A percentile compares a stretch with the other conserved stretches of the same genome.
Evolutionary conservation across 352 stramenopile genomes (phyloP).

Genomic region (Globisporangium spiculum): DNA sequence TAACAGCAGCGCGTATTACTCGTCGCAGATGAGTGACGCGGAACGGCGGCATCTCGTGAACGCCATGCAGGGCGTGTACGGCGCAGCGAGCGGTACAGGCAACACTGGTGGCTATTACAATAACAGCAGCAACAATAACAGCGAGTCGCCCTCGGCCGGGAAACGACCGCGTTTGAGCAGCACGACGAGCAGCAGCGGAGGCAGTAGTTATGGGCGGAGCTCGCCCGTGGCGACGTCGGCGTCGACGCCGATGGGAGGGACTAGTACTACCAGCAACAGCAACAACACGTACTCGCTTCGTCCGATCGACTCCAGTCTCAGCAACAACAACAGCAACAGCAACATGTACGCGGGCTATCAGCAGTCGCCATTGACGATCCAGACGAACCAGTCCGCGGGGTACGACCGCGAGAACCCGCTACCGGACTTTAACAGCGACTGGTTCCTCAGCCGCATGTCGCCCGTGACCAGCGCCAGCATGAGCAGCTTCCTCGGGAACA

Average conservation of each 20-base stretch:
- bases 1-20: slow-evolving; percentile 12
- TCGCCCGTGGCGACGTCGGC: slow-evolving; percentile 15
- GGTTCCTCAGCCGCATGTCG: slow-evolving; percentile 29
- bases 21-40: slow-evolving; percentile 7
- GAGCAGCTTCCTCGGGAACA: slow-evolving; percentile 2
- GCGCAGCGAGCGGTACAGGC: not conserved
- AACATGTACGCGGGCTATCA: slow-evolving; percentile 23
- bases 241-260: slow-evolving; percentile 5
- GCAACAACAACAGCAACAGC: slow-evolving; percentile 17
- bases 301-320: slow-evolving; percentile 16
- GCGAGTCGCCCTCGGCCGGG: slow-evolving; percentile 15
- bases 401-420: slow-evolving; percentile 47
- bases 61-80: slow-evolving; percentile 11
- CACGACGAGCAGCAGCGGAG: slow-evolving; percentile 24
- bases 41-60: slow-evolving; percentile 17
- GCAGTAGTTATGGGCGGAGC: slow-evolving; percentile 23
- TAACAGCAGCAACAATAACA: not conserved
- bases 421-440: slow-evolving; percentile 49
- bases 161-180: slow-evolving; percentile 24
- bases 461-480: slow-evolving; percentile 16
- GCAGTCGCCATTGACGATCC: slow-evolving; percentile 14
- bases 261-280: not conserved
- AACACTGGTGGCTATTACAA: slow-evolving; percentile 10
- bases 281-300: slow-evolving; percentile 17
- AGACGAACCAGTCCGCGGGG: slow-evolving; percentile 15